phyloP scores from a whole-genome alignment of 2,329 filamentous ascomycete genomes.

The Exophiala viscosa region DNA sequence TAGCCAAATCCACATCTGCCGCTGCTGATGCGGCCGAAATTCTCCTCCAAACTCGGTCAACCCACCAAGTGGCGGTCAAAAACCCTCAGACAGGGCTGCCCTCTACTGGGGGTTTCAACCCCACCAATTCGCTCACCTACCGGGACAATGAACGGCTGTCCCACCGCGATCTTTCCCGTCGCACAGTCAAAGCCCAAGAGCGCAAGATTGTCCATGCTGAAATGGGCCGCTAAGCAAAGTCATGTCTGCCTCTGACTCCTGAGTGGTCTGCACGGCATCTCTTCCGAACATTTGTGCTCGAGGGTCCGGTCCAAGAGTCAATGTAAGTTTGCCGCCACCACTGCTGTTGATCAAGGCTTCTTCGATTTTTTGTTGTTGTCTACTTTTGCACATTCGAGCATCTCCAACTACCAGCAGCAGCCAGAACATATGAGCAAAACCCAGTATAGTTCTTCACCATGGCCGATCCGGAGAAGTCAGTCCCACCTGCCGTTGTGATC shows the following conservation, averaged over 20 bases:
- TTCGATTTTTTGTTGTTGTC: not conserved
- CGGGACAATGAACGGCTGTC: no score
- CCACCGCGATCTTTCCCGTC: no score
- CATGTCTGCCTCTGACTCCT: slow-evolving; percentile 11
- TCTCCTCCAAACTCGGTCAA: no score
- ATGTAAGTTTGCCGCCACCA: not conserved
- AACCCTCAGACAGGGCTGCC: no score
- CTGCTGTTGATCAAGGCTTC: not conserved
- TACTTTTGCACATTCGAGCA: not conserved
- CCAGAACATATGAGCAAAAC: not conserved
- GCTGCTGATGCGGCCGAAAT: no score
- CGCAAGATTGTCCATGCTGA: not conserved
- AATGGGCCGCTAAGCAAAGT: not conserved
- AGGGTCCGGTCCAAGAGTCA: not conserved
- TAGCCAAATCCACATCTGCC: no score
- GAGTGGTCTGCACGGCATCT: slow-evolving; percentile 23
- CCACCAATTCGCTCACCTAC: no score
- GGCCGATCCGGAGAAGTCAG: slow-evolving; percentile 14
- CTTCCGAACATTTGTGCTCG: slow-evolving; percentile 6
- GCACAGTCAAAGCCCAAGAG: no score
- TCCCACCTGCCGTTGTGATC: slow-evolving; percentile 11
- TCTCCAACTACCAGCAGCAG: not conserved
- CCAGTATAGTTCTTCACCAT: slow-evolving; percentile 1
- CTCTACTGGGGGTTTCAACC: no score
- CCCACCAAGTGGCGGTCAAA: no score